Evolutionary conservation across 768 basidiomycete genomes (phyloP).

Genomic region (Mycena alexandri): DNA sequence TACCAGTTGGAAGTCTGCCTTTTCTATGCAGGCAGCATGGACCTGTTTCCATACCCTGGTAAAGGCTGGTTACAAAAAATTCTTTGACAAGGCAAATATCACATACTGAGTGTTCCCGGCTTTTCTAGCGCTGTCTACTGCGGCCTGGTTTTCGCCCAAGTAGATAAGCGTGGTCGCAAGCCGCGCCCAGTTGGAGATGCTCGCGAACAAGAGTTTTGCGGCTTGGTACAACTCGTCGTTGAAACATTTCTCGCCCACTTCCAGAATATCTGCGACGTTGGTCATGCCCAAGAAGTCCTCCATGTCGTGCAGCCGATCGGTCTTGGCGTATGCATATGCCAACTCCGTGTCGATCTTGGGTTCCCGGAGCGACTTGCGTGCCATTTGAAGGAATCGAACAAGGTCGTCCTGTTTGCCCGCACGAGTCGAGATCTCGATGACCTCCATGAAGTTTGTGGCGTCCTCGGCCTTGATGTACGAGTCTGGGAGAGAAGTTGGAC

Average conservation of each 20-base stretch:
- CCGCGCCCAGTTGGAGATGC: constrained; percentile 99
- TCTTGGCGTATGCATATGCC: constrained; percentile 98
- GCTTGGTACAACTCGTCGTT: constrained; percentile 98
- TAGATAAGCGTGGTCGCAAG: constrained; percentile 98
- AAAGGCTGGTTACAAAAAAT: constrained; percentile 28
- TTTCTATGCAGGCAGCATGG: constrained; percentile 98
- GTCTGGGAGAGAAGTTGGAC: constrained; percentile 58
- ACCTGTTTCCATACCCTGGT: constrained; percentile 99
- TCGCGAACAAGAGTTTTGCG: constrained; percentile 93
- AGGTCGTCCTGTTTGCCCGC: constrained; percentile 95
- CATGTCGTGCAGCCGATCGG: constrained; percentile 98
- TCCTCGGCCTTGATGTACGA: constrained; percentile 99
- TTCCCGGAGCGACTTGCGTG: constrained; percentile 95
- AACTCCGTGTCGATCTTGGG: constrained; percentile 98
- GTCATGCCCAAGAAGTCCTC: constrained; percentile 99
- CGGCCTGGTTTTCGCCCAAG: constrained; percentile 96
- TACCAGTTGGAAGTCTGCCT: constrained; percentile 93
- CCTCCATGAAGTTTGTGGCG: constrained; percentile 92
- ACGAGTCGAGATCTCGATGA: constrained; percentile 94
- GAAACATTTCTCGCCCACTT: constrained; percentile 99
- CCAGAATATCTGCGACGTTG: constrained; percentile 96
- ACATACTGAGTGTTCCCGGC: constrained; percentile 97
- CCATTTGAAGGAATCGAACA: constrained; percentile 98
- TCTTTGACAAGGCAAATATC: background rate
- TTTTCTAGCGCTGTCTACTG: constrained; percentile 99